Evolutionary conservation across 352 stramenopile species (phyloP).

Genomic region (Pythium rishiriense): DNA sequence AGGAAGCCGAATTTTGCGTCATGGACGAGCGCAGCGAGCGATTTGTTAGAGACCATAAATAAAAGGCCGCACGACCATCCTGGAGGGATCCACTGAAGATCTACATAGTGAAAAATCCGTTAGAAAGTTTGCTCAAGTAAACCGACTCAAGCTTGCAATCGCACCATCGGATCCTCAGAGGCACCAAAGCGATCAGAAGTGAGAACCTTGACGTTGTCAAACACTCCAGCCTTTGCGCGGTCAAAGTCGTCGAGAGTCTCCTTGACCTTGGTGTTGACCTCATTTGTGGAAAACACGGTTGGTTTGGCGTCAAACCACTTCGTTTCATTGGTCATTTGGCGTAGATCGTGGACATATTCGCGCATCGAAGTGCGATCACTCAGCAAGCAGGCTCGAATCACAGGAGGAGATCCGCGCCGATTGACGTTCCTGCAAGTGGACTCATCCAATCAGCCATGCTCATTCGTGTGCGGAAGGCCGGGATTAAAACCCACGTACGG

Average conservation of each 20-base stretch:
- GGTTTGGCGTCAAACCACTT: constrained; percentile 65
- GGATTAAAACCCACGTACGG: too few relatives aligned
- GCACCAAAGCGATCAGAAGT: constrained; percentile 64
- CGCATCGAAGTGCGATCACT: constrained; percentile 86
- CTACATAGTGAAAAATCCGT: constrained; percentile 18
- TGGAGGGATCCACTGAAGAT: constrained; percentile 75
- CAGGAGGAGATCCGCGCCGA: constrained; percentile 74
- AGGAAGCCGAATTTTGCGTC: constrained; percentile 62
- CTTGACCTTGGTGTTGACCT: constrained; percentile 35
- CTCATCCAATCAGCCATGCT: constrained; percentile 4
- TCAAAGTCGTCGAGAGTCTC: constrained; percentile 59
- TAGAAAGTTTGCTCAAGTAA: neutral
- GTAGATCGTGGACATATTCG: constrained; percentile 84
- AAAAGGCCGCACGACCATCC: constrained; percentile 77
- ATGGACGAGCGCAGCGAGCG: constrained; percentile 65
- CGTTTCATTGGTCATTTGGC: constrained; percentile 69
- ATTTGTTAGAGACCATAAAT: constrained; percentile 83
- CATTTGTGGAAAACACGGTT: constrained; percentile 37
- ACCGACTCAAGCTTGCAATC: constrained; percentile 4
- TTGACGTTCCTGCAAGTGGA: constrained; percentile 75
- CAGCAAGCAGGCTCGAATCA: constrained; percentile 79
- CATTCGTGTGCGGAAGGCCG: too few relatives aligned
- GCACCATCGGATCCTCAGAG: constrained; percentile 58
- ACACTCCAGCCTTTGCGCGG: constrained; percentile 49
- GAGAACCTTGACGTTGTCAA: constrained; percentile 68